phyloP scores from a whole-genome alignment of 2,329 filamentous ascomycete species.

The Orbilia brochopaga region DNA sequence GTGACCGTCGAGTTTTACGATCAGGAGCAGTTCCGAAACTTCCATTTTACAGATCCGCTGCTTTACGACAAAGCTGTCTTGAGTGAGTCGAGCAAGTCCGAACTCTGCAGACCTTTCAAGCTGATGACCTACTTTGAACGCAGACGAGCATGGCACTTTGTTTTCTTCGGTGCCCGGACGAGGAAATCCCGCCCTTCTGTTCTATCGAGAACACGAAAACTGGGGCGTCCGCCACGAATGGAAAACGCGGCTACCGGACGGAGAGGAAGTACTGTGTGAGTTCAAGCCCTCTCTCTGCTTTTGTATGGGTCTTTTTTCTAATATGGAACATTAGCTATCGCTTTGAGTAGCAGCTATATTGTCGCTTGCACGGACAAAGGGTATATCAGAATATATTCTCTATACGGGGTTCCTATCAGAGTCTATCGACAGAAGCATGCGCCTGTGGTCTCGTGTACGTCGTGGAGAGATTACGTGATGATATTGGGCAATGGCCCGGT shows the following conservation, averaged over 20 bases:
- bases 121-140: conserved; percentile 52
- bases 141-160: conserved; percentile 77
- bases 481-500: conserved; percentile 92
- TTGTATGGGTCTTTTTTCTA: conserved; percentile 18
- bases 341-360: conserved; percentile 86
- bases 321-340: conserved; percentile 67
- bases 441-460: conserved; percentile 88
- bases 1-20: conserved; percentile 98
- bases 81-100: conserved; percentile 56
- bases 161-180: conserved; percentile 79
- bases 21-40: conserved; percentile 77
- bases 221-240: conserved; percentile 93
- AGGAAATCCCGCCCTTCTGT: conserved; percentile 77
- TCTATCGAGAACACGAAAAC: conserved; percentile 94
- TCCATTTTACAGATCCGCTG: conserved; percentile 96
- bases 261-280: conserved; percentile 74
- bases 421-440: conserved; percentile 90
- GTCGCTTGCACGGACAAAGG: conserved; percentile 84
- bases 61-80: conserved; percentile 95
- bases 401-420: conserved; percentile 86
- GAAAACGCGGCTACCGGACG: conserved; percentile 82
- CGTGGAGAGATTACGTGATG: conserved; percentile 94
- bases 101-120: background rate
- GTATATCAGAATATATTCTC: conserved; percentile 89
- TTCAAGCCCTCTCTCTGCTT: background rate